Percentiles rank a stretch among this genome's conserved stretches.
phyloP scores from a whole-genome alignment of 352 stramenopile genomes.

The Pythium vanterpoolii region DNA sequence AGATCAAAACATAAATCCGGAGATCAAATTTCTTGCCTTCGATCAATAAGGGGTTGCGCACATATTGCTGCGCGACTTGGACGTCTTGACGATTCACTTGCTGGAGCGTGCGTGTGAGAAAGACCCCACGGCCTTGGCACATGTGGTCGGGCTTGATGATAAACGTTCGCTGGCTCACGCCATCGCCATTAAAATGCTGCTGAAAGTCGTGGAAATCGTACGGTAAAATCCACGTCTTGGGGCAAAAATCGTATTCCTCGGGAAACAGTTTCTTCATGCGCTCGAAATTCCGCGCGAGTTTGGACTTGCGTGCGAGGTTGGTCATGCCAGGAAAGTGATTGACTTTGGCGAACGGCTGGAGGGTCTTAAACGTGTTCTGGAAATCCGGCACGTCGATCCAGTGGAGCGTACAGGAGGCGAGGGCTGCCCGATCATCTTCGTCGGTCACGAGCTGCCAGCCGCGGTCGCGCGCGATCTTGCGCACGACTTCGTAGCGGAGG shows the following conservation, averaged over 20 bases:
- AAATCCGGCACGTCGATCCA: slow-evolving; percentile 95
- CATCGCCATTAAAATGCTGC: slow-evolving; percentile 86
- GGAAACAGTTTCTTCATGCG: slow-evolving; percentile 95
- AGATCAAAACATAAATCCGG: slow-evolving; percentile 90
- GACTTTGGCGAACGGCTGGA: slow-evolving; percentile 92
- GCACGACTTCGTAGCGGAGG: slow-evolving; percentile 80
- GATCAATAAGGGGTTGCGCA: slow-evolving; percentile 70
- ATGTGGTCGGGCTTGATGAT: slow-evolving; percentile 95
- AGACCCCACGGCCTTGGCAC: slow-evolving; percentile 92
- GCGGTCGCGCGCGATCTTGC: slow-evolving; percentile 68
- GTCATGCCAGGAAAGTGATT: slow-evolving; percentile 97
- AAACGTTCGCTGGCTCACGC: slow-evolving; percentile 89
- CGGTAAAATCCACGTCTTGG: slow-evolving; percentile 96
- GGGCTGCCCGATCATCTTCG: slow-evolving; percentile 59
- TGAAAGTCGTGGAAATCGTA: slow-evolving; percentile 92
- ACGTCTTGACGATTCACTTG: slow-evolving; percentile 87
- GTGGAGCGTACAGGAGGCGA: slow-evolving; percentile 88
- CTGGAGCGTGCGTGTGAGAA: slow-evolving; percentile 90
- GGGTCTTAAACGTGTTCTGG: slow-evolving; percentile 80
- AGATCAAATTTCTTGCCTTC: slow-evolving; percentile 93
- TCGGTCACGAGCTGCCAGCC: slow-evolving; percentile 75
- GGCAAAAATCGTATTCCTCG: slow-evolving; percentile 92
- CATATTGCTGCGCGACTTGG: slow-evolving; percentile 86
- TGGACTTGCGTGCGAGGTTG: slow-evolving; percentile 93
- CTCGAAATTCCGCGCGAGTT: slow-evolving; percentile 94